Percentiles rank a stretch among this genome's conserved stretches.
Evolutionary conservation across 805 yeast genomes (phyloP).

Genomic region (Candida sakaeoensis): DNA sequence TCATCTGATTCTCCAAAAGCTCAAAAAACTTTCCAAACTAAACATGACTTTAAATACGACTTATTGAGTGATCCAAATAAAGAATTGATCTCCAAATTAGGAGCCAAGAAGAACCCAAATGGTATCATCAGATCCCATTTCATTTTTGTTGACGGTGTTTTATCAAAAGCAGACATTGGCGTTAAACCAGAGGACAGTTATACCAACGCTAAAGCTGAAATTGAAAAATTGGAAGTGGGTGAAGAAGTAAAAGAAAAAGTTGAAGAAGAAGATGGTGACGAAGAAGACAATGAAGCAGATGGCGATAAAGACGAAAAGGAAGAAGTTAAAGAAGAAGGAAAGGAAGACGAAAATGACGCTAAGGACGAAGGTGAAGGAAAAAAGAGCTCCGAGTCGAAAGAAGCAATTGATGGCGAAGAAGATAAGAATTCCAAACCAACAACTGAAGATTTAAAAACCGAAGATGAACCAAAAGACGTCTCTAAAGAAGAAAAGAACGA

Average conservation of each 20-base stretch:
- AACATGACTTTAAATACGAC: constrained; percentile 69
- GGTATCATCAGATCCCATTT: constrained; percentile 90
- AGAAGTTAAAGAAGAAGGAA: constrained; percentile 2
- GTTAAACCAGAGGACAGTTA: constrained; percentile 55
- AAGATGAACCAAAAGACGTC: constrained; percentile 2
- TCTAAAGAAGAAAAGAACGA: constrained; percentile 3
- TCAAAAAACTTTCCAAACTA: constrained; percentile 70
- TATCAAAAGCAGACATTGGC: constrained; percentile 49
- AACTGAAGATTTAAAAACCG: constrained; percentile 2
- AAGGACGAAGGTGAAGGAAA: constrained; percentile 2
- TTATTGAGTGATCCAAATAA: constrained; percentile 74
- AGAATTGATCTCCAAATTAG: constrained; percentile 66
- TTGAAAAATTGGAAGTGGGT: constrained; percentile 34
- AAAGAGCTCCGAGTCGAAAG: not conserved
- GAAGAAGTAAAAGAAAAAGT: constrained; percentile 9
- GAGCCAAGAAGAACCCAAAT: constrained; percentile 75
- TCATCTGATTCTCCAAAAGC: constrained; percentile 80
- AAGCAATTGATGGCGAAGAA: constrained; percentile 2
- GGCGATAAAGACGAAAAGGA: constrained; percentile 5
- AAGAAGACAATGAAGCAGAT: constrained; percentile 6
- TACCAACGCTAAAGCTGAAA: constrained; percentile 54
- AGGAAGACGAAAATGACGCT: not conserved
- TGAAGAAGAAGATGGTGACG: constrained; percentile 9
- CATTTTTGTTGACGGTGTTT: constrained; percentile 76
- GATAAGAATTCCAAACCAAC: constrained; percentile 4